Conservation (phyloP, 1,139 yeast species). For the Geotrichum europaeum region DNA sequence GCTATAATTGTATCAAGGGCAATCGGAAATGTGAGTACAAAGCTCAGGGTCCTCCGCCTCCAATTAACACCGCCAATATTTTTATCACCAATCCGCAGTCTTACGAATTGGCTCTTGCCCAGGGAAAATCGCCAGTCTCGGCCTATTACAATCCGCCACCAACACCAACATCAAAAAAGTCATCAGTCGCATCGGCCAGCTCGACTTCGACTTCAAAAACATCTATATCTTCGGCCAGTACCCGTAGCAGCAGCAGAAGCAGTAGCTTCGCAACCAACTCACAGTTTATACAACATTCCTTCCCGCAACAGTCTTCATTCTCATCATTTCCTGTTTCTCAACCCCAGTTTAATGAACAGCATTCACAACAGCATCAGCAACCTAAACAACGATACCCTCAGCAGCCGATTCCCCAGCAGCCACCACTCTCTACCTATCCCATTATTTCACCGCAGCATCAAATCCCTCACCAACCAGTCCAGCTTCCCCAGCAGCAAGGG, state of each 20-base stretch:
- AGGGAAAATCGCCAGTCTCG: slow-evolving; percentile 8
- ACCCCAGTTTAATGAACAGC: neutral
- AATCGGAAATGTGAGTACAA: slow-evolving; percentile 13
- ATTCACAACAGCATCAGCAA: neutral
- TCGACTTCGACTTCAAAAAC: neutral
- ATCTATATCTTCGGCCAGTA: neutral
- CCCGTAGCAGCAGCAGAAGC: neutral
- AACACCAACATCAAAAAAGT: neutral
- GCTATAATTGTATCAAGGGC: slow-evolving; percentile 14
- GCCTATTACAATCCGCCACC: slow-evolving; percentile 3
- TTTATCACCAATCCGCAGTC: slow-evolving; percentile 13
- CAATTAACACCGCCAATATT: slow-evolving; percentile 10
- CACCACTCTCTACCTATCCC: neutral
- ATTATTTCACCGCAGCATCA: neutral
- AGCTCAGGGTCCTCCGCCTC: slow-evolving; percentile 11
- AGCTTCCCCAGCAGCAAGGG: neutral
- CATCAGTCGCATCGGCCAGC: neutral
- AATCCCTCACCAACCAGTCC: neutral
- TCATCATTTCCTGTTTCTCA: neutral
- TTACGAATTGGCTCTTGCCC: slow-evolving; percentile 12
- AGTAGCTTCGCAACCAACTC: neutral
- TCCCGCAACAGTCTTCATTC: neutral
- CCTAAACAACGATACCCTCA: neutral
- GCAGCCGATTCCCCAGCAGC: neutral
- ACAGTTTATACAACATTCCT: slow-evolving; percentile 5